Conservation (phyloP, 176 grass and related monocot species). For the Leersia perrieri region DNA sequence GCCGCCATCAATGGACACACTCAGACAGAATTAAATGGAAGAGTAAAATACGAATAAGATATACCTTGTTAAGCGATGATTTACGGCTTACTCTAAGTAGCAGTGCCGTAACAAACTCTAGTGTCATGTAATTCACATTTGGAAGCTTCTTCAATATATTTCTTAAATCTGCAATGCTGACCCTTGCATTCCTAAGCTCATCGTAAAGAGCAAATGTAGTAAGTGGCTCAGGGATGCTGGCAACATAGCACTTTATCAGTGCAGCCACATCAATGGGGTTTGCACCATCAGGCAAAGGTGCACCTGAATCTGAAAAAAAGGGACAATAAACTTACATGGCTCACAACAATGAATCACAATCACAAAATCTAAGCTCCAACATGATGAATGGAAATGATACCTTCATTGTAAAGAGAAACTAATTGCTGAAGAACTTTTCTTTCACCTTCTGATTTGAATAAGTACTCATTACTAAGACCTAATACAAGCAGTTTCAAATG, state of each 20-base stretch:
- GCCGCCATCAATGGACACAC: too few relatives aligned
- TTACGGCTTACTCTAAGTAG: constrained; percentile 86
- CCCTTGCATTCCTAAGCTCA: constrained; percentile 79
- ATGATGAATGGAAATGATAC: constrained; percentile 23
- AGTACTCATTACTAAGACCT: constrained; percentile 82
- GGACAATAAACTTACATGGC: constrained; percentile 32
- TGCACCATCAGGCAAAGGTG: constrained; percentile 68
- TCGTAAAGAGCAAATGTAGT: constrained; percentile 79
- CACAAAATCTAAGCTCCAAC: constrained; percentile 21
- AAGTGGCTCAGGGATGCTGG: constrained; percentile 87
- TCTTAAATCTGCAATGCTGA: constrained; percentile 82
- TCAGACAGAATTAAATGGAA: not conserved
- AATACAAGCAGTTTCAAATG: constrained; percentile 14
- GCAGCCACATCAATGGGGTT: constrained; percentile 72
- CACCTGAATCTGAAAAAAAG: constrained; percentile 65
- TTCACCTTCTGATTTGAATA: constrained; percentile 91
- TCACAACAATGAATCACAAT: not conserved
- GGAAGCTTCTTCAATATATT: constrained; percentile 97
- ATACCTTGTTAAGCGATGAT: constrained; percentile 93
- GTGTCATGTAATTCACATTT: constrained; percentile 96
- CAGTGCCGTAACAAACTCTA: constrained; percentile 86
- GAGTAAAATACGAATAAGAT: constrained; percentile 27
- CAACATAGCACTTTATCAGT: constrained; percentile 86
- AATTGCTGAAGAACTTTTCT: constrained; percentile 75
- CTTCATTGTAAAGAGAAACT: constrained; percentile 94